Base-by-base conservation (phyloP, 1,284 basidiomycete species). In the Fomitopsis schrenkii region DNA sequence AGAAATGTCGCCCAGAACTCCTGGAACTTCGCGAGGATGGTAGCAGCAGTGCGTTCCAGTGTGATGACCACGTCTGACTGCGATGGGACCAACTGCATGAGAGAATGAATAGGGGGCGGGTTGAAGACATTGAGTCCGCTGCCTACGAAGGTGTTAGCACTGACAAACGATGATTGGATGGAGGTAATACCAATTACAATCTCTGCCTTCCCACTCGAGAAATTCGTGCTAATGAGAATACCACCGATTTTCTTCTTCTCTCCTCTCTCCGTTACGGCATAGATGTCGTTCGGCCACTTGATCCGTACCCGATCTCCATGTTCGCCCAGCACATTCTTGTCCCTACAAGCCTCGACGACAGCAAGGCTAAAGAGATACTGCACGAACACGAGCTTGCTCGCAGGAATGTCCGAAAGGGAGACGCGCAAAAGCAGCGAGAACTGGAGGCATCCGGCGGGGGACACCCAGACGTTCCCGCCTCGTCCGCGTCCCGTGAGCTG, bases 281-380 rank as follows among this genome's bases (percentile, higher is more conserved):
- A 99, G 7, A 99, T 79, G 71, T 99, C 97, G 71, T 99, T 99
- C 12, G 97, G 97, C 97, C 97, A 99, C 75, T 99, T 99, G 59
- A 99, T 80, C 54, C 87, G 83, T 5, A 97, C 83, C 5, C 79
- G 80, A 14, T 80, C 76, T 0, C 87, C 90, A 63, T 79, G 79
- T 30, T 73, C 74, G 0, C 80, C 87, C 1, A 92, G 77, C 9
- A 87, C 78, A 5, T 64, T 73, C 14, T 77, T 74, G 36, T 83
- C 79, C 1, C 85, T 77, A 65, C 92, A 90, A 0, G 94, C 95
- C 68, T 96, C 91, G 3, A 89, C 86, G n/a, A 98, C 88, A 0
- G 96, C 94, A 35, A 99, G 78, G 0, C 91, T 93, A 62, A 92
- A 91, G 0, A 99, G 83, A 72, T 99, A 99, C 71, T 99, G 97